A percentile compares a stretch with the other conserved stretches of the same genome.
Conservation (phyloP, 805 yeast genomes). For the Hanseniaspora jakobsenii region DNA sequence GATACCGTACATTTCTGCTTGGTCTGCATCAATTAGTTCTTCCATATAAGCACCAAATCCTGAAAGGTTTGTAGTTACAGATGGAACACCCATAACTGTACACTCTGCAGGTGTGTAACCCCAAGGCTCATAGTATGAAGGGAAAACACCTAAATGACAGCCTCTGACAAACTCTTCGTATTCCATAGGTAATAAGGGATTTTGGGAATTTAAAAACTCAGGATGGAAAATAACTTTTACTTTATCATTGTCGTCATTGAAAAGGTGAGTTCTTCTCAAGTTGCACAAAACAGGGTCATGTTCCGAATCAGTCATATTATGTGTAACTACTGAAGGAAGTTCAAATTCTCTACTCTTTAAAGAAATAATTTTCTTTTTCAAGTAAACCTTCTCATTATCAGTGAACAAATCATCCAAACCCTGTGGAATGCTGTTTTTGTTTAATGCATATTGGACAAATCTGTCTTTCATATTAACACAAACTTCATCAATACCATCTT, state of each 20-base stretch:
- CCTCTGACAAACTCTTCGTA: constrained; percentile 97
- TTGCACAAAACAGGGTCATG: constrained; percentile 85
- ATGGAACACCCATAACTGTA: constrained; percentile 98
- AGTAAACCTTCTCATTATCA: constrained; percentile 74
- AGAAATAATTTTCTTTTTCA: constrained; percentile 88
- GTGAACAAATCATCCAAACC: constrained; percentile 71
- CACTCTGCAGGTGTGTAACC: constrained; percentile 99
- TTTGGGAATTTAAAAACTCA: constrained; percentile 85
- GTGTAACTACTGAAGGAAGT: constrained; percentile 92
- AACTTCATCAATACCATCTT: constrained; percentile 76
- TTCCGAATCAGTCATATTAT: constrained; percentile 88
- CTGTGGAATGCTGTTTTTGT: constrained; percentile 39
- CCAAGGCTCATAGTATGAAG: constrained; percentile 98
- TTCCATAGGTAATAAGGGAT: constrained; percentile 84
- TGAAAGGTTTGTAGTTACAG: constrained; percentile 87
- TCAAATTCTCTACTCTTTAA: constrained; percentile 60
- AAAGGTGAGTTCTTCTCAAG: constrained; percentile 79
- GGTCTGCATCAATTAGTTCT: constrained; percentile 73
- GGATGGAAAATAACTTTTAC: constrained; percentile 97
- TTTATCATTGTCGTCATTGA: constrained; percentile 78
- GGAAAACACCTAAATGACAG: constrained; percentile 95
- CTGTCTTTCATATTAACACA: constrained; percentile 77
- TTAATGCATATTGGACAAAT: constrained; percentile 77
- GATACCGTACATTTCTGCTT: constrained; percentile 86
- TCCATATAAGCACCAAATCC: constrained; percentile 99